These are phyloP conservation scores for Colletotrichum lentis DNA, from an alignment of 2,329 filamentous ascomycete species.

Conservation along the genomic window DNA sequence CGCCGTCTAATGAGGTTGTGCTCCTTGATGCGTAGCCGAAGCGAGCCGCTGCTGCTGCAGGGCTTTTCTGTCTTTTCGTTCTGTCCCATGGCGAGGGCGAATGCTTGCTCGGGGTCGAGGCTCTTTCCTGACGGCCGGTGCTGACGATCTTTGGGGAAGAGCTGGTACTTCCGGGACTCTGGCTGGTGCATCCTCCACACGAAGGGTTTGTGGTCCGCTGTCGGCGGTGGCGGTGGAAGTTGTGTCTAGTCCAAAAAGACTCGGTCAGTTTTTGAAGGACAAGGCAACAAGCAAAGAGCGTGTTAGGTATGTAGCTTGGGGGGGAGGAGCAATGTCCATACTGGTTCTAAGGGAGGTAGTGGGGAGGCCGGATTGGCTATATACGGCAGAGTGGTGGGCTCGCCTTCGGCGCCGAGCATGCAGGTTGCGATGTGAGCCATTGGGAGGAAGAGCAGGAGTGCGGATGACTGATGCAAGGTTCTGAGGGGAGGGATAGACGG, in stretches of 20 bases:
- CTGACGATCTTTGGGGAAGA: conserved; percentile 65
- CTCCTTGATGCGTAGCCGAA: conserved; percentile 65
- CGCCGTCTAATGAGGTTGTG: conserved; percentile 65
- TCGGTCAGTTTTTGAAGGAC: conserved; percentile 36
- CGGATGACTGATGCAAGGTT: conserved; percentile 30
- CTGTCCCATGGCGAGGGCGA: conserved; percentile 53
- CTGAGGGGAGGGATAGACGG: conserved; percentile 32
- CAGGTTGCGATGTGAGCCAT: conserved; percentile 72
- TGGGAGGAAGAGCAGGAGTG: conserved; percentile 40
- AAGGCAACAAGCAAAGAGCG: conserved; percentile 33
- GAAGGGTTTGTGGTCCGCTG: conserved; percentile 58
- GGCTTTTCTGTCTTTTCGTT: conserved; percentile 54
- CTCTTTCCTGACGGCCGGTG: conserved; percentile 54
- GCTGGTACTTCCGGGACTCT: conserved; percentile 66
- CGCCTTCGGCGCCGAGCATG: conserved; percentile 59
- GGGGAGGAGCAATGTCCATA: conserved; percentile 46
- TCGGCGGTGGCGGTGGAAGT: conserved; percentile 37
- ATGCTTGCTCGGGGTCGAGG: conserved; percentile 60
- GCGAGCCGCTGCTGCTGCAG: conserved; percentile 48
- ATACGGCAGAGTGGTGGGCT: conserved; percentile 52
- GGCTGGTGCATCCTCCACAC: conserved; percentile 68
- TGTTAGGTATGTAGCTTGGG: conserved; percentile 4
- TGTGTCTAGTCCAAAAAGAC: conserved; percentile 35
- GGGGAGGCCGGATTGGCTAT: conserved; percentile 61
- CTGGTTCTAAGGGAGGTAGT: conserved; percentile 55